A percentile compares a stretch with the other conserved stretches of the same genome.
Evolutionary conservation across 768 basidiomycete genomes (phyloP).

Genomic region (Tulasnella sp.): DNA sequence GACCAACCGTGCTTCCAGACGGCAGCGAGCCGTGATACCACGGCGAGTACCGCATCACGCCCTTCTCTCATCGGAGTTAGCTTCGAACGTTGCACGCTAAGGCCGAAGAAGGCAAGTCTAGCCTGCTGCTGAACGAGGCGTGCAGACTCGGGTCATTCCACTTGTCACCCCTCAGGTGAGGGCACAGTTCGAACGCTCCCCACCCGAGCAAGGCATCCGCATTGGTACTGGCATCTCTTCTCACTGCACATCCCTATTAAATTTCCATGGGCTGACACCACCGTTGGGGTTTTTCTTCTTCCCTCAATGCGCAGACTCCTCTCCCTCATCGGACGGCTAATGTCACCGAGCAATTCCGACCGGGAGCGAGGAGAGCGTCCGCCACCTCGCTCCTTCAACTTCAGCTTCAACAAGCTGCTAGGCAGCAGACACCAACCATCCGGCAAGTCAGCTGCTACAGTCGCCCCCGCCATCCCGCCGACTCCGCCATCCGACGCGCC

Average conservation of each 20-base stretch:
- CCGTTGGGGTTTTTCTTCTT: not conserved
- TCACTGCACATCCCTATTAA: not conserved
- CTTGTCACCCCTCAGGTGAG: constrained; percentile 21
- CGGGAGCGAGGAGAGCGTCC: constrained; percentile 26
- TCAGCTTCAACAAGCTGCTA: constrained; percentile 30
- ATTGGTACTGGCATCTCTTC: constrained; percentile 14
- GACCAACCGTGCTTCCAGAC: not conserved
- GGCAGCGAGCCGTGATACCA: not conserved
- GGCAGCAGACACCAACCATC: not conserved
- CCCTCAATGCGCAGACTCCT: constrained; percentile 22
- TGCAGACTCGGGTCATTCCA: constrained; percentile 9
- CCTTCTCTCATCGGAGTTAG: not conserved
- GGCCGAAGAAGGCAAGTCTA: constrained; percentile 17
- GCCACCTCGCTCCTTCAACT: constrained; percentile 21
- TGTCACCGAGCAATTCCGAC: constrained; percentile 16
- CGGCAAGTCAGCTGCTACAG: not conserved
- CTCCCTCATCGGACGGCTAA: constrained; percentile 14
- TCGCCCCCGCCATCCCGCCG: not conserved
- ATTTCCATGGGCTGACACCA: not conserved
- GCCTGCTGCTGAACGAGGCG: constrained; percentile 19
- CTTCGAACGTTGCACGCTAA: constrained; percentile 21
- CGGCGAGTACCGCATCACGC: constrained; percentile 4
- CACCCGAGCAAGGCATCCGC: constrained; percentile 13
- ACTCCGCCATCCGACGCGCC: constrained; percentile 18
- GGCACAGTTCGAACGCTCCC: not conserved